phyloP scores from a whole-genome alignment of 1,284 basidiomycete genomes.

The Chondrostereum purpureum region DNA sequence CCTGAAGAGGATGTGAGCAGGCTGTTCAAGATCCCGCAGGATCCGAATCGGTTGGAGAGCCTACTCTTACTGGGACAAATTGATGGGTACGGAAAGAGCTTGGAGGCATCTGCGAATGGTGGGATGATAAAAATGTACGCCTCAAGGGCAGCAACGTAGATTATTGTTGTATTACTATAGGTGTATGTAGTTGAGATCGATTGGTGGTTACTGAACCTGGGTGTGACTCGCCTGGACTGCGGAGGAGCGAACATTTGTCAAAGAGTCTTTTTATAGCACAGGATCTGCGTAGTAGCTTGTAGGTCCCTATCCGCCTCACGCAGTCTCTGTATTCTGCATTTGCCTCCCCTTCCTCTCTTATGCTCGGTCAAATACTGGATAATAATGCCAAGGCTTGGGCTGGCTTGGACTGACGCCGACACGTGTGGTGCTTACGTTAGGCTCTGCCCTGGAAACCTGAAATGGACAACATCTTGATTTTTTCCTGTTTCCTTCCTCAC shows the following conservation, averaged over 20 bases:
- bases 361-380: too few species aligned
- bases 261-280: background rate
- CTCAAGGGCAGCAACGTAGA: constrained; percentile 33
- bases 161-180: constrained; percentile 9
- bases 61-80: constrained; percentile 83
- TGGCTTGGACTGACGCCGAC: too few species aligned
- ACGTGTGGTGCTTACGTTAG: background rate
- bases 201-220: background rate
- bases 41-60: constrained; percentile 88
- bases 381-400: too few species aligned
- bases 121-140: constrained; percentile 75
- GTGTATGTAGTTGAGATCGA: background rate
- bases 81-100: constrained; percentile 74
- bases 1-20: constrained; percentile 82
- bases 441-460: constrained; percentile 6
- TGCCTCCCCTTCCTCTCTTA: too few species aligned
- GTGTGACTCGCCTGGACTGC: background rate
- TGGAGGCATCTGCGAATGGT: constrained; percentile 66
- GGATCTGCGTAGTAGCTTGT: too few species aligned
- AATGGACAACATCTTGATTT: constrained; percentile 11
- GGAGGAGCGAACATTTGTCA: background rate
- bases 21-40: constrained; percentile 83
- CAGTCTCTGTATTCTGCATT: too few species aligned
- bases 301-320: too few species aligned
- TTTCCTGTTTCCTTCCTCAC: constrained; percentile 14